Evolutionary conservation across 768 basidiomycete species (phyloP).

Genomic region (Ramaria sp.): DNA sequence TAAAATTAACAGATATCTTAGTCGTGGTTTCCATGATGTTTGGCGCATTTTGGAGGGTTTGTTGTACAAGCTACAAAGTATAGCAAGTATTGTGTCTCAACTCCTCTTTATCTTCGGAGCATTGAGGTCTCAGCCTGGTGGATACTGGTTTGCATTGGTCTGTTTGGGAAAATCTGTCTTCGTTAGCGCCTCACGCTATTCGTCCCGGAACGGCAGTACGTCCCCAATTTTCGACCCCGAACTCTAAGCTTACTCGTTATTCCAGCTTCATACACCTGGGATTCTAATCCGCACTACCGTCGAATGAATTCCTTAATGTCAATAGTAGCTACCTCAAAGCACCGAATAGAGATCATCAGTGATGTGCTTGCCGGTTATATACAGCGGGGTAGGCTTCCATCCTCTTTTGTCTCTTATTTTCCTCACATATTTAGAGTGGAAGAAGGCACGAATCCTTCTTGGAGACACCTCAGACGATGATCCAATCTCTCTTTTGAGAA

Average conservation of each 20-base stretch:
- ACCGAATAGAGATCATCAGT: conserved; percentile 5
- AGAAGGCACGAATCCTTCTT: neutral
- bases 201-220: neutral
- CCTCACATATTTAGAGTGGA: too few relatives aligned
- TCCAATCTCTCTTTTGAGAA: neutral
- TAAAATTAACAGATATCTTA: neutral
- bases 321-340: neutral
- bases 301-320: neutral
- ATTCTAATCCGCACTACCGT: conserved; percentile 8
- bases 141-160: conserved; percentile 24
- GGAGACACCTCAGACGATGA: neutral
- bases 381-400: neutral
- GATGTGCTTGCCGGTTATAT: conserved; percentile 1
- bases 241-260: neutral
- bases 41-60: conserved; percentile 4
- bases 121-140: conserved; percentile 15
- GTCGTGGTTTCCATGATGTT: neutral
- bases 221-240: neutral
- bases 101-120: neutral
- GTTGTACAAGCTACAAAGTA: neutral
- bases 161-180: conserved; percentile 25
- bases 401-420: too few relatives aligned
- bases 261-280: neutral
- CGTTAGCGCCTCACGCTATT: neutral
- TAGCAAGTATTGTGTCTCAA: conserved; percentile 5